Evolutionary conservation across 1,139 yeast genomes (phyloP), one percentile per base, ranked within the genome.

Genomic region (Diutina sp.): DNA sequence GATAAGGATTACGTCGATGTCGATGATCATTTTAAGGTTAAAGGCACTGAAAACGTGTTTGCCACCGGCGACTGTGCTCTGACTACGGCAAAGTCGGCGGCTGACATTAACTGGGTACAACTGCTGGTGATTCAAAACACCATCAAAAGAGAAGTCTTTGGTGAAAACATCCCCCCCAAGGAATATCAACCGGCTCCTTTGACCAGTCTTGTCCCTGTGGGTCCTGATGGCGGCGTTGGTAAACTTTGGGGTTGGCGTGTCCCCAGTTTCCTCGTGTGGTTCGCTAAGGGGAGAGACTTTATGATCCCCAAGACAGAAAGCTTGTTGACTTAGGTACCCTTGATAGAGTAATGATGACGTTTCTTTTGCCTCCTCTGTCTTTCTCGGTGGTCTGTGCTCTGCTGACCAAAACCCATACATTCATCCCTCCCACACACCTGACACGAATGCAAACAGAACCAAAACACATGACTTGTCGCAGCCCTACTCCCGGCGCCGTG

Each of bases 141-240:
- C 4, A 9, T 53, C 8, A 30, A 7, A 11, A 14, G 28, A 4
- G 16, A 12, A 7, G n/a, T 18, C 32, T 41, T 44, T 25, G 41
- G 29, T 7, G 25, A 28, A 11, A 21, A n/a, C 9, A 44, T 14
- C 9, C 8, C 41, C 12, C n/a, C 47, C 2, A 61, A 59, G 47
- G 56, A 63, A 6, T 66, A 64, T 55, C 57, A 56, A 29, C 55
- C 54, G 7, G 57, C 59, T 6, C 56, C 55, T 14, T 48, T 51
- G 6, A 62, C 62, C 30, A 55, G 64, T 12, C 12, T 71, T 1
- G 67, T 72, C 14, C 77, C 78, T 9, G 65, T 73, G 55, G 70
- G 75, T 4, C 67, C 64, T 59, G 60, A 64, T 2, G 75, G 75
- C 28, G 78, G 78, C 29, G 72, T 73, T 55, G 77, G 75, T 16